phyloP scores from a whole-genome alignment of 2,329 filamentous ascomycete species.

The Aureobasidium sp. region DNA sequence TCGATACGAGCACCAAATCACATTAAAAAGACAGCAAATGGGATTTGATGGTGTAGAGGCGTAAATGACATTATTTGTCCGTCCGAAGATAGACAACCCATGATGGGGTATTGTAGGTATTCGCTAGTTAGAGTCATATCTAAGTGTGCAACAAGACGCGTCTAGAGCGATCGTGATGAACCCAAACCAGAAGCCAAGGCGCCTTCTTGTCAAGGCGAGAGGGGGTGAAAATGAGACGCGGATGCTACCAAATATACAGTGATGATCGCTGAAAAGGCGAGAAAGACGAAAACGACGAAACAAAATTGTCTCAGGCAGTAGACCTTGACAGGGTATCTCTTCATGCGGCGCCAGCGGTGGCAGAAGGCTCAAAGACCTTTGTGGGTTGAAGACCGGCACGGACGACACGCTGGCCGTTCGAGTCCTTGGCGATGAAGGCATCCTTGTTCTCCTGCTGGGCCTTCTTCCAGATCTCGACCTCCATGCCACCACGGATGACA shows the following conservation, averaged over 20 bases:
- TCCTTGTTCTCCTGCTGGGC: constrained; percentile 80
- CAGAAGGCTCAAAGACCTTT: constrained; percentile 70
- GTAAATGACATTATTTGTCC: constrained; percentile 16
- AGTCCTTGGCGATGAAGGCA: constrained; percentile 71
- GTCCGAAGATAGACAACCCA: background rate
- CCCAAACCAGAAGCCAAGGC: background rate
- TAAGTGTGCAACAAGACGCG: constrained; percentile 17
- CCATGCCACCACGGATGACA: constrained; percentile 77
- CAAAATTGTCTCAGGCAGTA: background rate
- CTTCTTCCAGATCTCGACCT: constrained; percentile 91
- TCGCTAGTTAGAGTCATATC: constrained; percentile 15
- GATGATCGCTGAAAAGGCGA: constrained; percentile 12
- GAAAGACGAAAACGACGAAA: constrained; percentile 1
- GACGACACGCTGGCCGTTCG: constrained; percentile 71
- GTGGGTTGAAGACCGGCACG: constrained; percentile 82
- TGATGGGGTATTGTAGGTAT: constrained; percentile 8
- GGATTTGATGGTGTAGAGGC: background rate
- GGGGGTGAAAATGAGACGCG: background rate
- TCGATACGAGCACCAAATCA: background rate
- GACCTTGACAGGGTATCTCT: constrained; percentile 18
- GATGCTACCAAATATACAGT: constrained; percentile 6
- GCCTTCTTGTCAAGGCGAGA: background rate
- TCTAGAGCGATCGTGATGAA: constrained; percentile 15
- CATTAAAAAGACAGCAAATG: background rate
- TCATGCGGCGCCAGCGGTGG: constrained; percentile 76